Evolutionary conservation across 768 basidiomycete genomes (phyloP), one percentile per base, ranked within the genome.

Genomic region (Fibroporia radiculosa): DNA sequence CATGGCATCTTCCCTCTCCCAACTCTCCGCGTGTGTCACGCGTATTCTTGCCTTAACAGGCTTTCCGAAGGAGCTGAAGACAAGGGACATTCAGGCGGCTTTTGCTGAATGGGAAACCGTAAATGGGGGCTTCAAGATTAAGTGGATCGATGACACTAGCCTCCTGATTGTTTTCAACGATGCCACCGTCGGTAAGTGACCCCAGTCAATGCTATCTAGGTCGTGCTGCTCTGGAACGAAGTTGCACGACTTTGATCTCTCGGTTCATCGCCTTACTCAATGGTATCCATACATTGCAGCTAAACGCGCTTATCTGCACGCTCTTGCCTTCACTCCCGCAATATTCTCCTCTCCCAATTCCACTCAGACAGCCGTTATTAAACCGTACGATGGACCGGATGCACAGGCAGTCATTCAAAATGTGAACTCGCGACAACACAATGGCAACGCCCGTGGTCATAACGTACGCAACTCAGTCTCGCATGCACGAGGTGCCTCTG

Each of bases 81-180:
- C 96, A 41, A 84, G 91, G 63, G 96, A 99, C 66, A 88, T 99
- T 39, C 93, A 97, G 61, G 61, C 73, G 33, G 86, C 91, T 35
- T 96, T 98, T 64, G 71, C 82, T 40, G 91, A 93, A 35, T 98
- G 85, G 77, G 92, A 96, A 57, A 74, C 68, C 48, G 70, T 82
- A 42, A 78, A 72, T 45, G 96, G 95, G 23, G 96, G 96, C 19
- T 96, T 95, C 72, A 92, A 93, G 75, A 93, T 99, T 62, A 99
- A 99, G 64, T 99, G 96, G 96, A 77, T 80, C 56, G 93, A 99
- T 65, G 96, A 99, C 66, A 92, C 90, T 28, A 93, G 88, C 60
- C 85, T 95, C 31, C 69, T 93, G 56, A 85, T 96, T 54, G 96
- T 99, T 44, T 99, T 99, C 62, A 77, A 78, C 51, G 96, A 98